Evolutionary conservation across 1,284 basidiomycete species (phyloP).

Genomic region (Coniferiporia weirii): DNA sequence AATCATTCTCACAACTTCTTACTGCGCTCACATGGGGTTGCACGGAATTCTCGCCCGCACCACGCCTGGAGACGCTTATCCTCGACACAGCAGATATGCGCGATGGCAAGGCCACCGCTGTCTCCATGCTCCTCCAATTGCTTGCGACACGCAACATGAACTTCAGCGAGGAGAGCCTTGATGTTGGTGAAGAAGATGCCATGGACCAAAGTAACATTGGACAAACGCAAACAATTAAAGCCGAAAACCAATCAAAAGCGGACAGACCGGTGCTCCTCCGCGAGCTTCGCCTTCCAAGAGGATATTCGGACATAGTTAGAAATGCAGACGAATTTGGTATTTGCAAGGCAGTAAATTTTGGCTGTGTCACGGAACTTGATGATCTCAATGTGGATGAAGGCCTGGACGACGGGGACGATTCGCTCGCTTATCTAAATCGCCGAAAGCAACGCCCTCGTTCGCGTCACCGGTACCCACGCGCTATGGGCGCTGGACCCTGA

Average conservation of each 20-base stretch:
- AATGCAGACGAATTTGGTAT: neutral
- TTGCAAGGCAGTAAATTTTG: neutral
- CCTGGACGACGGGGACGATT: neutral
- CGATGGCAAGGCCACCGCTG: neutral
- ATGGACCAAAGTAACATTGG: neutral
- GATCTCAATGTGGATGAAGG: neutral
- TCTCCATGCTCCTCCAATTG: neutral
- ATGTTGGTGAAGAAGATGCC: neutral
- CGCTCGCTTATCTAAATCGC: neutral
- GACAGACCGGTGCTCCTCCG: neutral
- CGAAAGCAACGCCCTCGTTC: neutral
- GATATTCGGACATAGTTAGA: neutral
- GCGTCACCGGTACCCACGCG: too few species aligned
- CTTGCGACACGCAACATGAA: neutral
- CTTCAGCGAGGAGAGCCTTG: neutral
- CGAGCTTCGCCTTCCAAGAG: neutral
- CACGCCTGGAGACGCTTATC: neutral
- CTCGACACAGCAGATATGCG: neutral
- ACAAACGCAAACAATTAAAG: neutral
- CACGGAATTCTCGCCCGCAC: neutral
- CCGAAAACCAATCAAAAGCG: neutral
- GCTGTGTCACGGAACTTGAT: neutral
- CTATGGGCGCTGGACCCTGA: too few species aligned
- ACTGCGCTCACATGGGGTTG: neutral
- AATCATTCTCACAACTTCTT: neutral